Percentiles rank a stretch among this genome's conserved stretches.
Conservation (phyloP, 805 yeast species). For the Yarrowia porcina region DNA sequence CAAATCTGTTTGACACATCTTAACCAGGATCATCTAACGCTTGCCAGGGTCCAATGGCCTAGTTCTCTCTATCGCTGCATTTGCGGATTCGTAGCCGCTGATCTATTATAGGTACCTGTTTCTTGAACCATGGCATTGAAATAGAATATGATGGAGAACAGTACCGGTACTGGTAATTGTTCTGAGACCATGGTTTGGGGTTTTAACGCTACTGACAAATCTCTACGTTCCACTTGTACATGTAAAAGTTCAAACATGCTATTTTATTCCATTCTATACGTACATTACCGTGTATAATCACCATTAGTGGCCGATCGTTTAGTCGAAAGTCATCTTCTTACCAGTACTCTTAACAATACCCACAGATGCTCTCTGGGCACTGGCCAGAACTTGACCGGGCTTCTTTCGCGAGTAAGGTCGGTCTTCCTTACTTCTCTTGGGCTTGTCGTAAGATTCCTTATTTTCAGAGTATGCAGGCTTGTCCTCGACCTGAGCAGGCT, state of each 20-base stretch:
- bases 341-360: conserved; percentile 90
- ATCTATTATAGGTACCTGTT: too few species aligned
- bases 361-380: conserved; percentile 83
- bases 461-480: neutral
- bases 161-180: too few species aligned
- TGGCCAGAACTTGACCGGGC: conserved; percentile 80
- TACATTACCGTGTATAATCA: neutral
- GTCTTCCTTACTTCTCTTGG: conserved; percentile 15
- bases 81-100: too few species aligned
- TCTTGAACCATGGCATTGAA: too few species aligned
- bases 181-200: too few species aligned
- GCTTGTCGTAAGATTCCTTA: neutral
- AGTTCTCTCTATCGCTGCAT: too few species aligned
- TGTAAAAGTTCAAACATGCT: neutral
- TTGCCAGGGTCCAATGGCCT: too few species aligned
- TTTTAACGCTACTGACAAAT: too few species aligned
- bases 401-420: conserved; percentile 32
- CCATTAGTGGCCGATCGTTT: conserved; percentile 4
- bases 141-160: too few species aligned
- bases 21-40: too few species aligned
- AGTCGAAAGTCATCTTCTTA: conserved; percentile 71
- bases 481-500: neutral
- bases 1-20: too few species aligned
- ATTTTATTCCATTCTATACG: neutral
- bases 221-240: too few species aligned